Conservation (phyloP, 2,329 filamentous ascomycete genomes). For the Diplodia scrobiculata region DNA sequence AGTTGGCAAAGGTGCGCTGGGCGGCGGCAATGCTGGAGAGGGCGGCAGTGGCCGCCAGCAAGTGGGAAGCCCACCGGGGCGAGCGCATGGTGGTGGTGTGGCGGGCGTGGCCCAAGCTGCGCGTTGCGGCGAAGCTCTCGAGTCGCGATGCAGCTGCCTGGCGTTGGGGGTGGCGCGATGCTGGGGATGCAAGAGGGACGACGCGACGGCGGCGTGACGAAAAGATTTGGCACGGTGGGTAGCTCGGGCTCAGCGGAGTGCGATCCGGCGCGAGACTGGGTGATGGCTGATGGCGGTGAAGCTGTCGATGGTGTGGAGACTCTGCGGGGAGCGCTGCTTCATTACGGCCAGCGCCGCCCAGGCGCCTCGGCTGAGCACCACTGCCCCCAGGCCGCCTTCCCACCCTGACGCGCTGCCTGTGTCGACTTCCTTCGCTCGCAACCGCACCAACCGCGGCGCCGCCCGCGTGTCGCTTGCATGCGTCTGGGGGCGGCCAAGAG, state of each 20-base stretch:
- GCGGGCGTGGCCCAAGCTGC: constrained; percentile 17
- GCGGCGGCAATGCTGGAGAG: constrained; percentile 34
- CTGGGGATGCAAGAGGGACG: not conserved
- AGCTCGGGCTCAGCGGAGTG: constrained; percentile 27
- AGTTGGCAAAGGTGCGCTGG: constrained; percentile 41
- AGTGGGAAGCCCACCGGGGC: constrained; percentile 39
- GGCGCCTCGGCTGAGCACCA: not conserved
- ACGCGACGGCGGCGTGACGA: not conserved
- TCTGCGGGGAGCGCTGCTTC: constrained; percentile 13
- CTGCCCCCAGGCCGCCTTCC: not conserved
- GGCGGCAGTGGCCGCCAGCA: constrained; percentile 38
- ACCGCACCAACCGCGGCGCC: not conserved
- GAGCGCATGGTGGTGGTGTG: constrained; percentile 38
- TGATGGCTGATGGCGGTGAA: constrained; percentile 21
- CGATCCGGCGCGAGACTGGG: not conserved
- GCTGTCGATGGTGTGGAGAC: constrained; percentile 20
- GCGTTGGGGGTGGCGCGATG: constrained; percentile 15
- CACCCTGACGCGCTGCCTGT: not conserved
- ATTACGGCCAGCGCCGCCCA: not conserved
- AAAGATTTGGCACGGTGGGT: constrained; percentile 11
- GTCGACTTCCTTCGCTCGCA: not conserved
- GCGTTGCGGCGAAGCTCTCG: constrained; percentile 10
- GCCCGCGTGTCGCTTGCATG: not conserved
- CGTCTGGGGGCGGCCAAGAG: not conserved
- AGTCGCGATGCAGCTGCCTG: constrained; percentile 21